phyloP scores from a whole-genome alignment of 257 asterid genomes.

The Solanum ossicruentum region DNA sequence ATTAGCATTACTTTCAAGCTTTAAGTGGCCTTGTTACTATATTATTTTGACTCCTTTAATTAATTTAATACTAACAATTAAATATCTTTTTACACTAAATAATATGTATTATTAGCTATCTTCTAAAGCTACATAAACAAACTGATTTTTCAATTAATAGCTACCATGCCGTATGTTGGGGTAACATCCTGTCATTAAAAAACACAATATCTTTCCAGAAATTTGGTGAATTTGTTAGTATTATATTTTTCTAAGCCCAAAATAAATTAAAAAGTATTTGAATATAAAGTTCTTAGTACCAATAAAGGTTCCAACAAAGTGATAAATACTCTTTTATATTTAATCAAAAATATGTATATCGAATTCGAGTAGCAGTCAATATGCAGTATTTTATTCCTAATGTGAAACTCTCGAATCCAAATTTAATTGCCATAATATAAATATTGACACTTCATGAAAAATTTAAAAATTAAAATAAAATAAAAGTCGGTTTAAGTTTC shows the following conservation, averaged over 20 bases:
- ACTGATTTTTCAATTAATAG: slow-evolving; percentile 1
- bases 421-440: neutral
- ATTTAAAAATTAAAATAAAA: neutral
- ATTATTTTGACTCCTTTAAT: slow-evolving; percentile 6
- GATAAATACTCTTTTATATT: neutral
- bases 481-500: neutral
- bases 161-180: slow-evolving; percentile 19
- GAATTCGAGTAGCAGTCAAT: rapidly evolving
- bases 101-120: neutral
- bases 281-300: neutral
- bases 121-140: neutral
- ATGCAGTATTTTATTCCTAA: neutral
- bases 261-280: neutral
- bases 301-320: rapidly evolving
- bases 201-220: neutral
- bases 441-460: rapidly evolving
- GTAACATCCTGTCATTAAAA: slow-evolving; percentile 18
- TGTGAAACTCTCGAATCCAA: rapidly evolving
- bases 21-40: neutral
- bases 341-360: neutral
- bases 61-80: neutral
- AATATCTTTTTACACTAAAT: neutral
- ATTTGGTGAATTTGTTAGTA: neutral
- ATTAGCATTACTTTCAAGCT: neutral
- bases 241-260: neutral